Percentiles rank a stretch among this genome's conserved stretches.
phyloP scores from a whole-genome alignment of 257 asterid species.

The Solanum stenotomum region DNA sequence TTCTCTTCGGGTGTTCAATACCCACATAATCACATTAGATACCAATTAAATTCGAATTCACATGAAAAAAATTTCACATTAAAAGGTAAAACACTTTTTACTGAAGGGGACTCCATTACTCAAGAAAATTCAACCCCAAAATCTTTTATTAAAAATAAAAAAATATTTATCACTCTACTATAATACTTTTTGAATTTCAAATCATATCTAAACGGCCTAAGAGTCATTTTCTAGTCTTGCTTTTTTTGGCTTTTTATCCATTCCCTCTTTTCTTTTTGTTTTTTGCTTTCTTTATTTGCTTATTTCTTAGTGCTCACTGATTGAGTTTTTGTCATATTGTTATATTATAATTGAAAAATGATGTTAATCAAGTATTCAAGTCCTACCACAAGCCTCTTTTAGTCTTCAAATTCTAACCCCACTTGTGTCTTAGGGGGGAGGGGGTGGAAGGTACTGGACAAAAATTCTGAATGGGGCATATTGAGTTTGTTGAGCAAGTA shows the following conservation, averaged over 20 bases:
- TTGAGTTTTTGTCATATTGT: neutral
- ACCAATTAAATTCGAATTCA: no score
- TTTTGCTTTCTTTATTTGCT: slow-evolving; percentile 1
- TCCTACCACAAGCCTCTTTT: neutral
- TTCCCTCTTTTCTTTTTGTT: neutral
- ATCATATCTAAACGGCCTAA: neutral
- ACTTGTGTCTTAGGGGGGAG: neutral
- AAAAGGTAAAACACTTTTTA: no score
- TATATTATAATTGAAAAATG: neutral
- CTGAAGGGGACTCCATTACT: neutral
- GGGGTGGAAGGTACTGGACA: no score
- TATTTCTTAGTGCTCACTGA: neutral
- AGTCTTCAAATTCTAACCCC: neutral
- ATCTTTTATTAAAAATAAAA: no score
- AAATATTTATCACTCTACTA: neutral
- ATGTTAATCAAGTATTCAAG: neutral
- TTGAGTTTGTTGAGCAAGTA: no score
- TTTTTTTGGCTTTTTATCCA: neutral
- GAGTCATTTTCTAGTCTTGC: neutral
- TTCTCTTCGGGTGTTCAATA: neutral
- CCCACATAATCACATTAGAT: neutral
- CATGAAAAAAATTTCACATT: no score
- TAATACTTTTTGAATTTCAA: neutral
- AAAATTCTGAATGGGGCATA: no score
- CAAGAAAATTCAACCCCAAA: neutral